Evolutionary conservation across 768 basidiomycete genomes (phyloP).

Genomic region (Collybiopsis confluens): DNA sequence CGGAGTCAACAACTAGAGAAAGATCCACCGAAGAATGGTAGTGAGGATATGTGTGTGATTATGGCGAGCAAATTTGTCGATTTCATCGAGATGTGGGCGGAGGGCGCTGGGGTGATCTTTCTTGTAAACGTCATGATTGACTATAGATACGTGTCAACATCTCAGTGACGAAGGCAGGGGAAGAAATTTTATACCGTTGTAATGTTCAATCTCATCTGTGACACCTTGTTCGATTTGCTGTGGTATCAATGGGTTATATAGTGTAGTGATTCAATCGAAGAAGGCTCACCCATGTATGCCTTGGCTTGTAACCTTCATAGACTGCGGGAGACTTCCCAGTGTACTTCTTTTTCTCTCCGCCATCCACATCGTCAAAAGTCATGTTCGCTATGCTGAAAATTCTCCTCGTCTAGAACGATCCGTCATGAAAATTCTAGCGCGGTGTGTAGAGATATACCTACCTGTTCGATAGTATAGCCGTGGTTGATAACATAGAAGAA

Average conservation of each 20-base stretch:
- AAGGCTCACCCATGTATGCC: constrained; percentile 45
- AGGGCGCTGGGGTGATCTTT: constrained; percentile 45
- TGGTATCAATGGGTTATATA: not conserved
- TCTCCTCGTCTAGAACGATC: constrained; percentile 31
- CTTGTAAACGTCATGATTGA: constrained; percentile 45
- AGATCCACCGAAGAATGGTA: constrained; percentile 37
- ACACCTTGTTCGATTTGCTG: constrained; percentile 63
- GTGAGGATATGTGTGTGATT: constrained; percentile 51
- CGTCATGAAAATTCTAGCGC: not conserved
- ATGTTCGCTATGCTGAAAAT: constrained; percentile 48
- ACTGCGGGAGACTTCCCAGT: constrained; percentile 39
- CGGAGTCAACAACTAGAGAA: not conserved
- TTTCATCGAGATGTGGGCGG: constrained; percentile 48
- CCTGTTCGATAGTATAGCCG: constrained; percentile 37
- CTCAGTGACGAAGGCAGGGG: not conserved
- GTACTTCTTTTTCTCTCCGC: constrained; percentile 40
- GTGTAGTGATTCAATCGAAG: not conserved
- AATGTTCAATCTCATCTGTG: constrained; percentile 59
- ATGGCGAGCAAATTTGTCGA: constrained; percentile 43
- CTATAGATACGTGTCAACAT: constrained; percentile 22
- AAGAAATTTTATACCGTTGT: constrained; percentile 43
- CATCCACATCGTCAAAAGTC: constrained; percentile 35
- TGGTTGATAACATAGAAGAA: constrained; percentile 50
- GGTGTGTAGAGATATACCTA: constrained; percentile 8
- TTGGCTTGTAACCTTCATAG: constrained; percentile 53